These are phyloP conservation scores for Penicillium sp. DNA, from an alignment of 2,329 filamentous ascomycete genomes.

Conservation along the genomic window DNA sequence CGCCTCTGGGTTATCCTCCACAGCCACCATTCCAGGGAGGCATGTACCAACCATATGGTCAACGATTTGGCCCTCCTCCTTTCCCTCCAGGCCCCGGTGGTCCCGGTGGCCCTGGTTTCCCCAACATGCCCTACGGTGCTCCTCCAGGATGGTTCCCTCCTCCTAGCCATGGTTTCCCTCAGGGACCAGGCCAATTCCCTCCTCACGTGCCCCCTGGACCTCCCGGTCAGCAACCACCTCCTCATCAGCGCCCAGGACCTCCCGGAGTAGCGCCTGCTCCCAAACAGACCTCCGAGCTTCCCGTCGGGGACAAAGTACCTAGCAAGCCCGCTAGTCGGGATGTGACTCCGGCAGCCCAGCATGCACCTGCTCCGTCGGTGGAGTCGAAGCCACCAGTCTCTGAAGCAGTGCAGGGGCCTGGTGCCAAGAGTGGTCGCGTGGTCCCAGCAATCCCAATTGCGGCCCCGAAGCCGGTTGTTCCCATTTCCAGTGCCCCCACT, in stretches of 20 bases:
- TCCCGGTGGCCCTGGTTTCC: conserved; percentile 51
- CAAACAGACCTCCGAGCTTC: conserved; percentile 45
- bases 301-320: conserved; percentile 38
- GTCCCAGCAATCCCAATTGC: conserved; percentile 48
- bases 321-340: conserved; percentile 31
- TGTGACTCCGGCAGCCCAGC: conserved; percentile 34
- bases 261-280: conserved; percentile 30
- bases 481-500: conserved; percentile 26
- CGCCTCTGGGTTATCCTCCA: conserved; percentile 41
- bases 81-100: conserved; percentile 62
- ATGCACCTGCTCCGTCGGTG: conserved; percentile 37
- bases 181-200: conserved; percentile 63
- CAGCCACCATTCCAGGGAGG: conserved; percentile 43
- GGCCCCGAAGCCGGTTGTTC: conserved; percentile 32
- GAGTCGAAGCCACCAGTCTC: conserved; percentile 41
- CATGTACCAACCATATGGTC: conserved; percentile 47
- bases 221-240: conserved; percentile 46
- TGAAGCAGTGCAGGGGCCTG: conserved; percentile 34
- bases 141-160: conserved; percentile 74
- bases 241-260: conserved; percentile 38
- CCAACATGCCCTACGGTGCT: conserved; percentile 73
- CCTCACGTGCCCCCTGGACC: conserved; percentile 58
- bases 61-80: conserved; percentile 49
- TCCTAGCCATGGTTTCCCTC: conserved; percentile 71
- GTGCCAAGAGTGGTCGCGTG: conserved; percentile 41